These are phyloP conservation scores for Rhynchosporium graminicola DNA, from an alignment of 2,329 filamentous ascomycete genomes.

Conservation along the genomic window DNA sequence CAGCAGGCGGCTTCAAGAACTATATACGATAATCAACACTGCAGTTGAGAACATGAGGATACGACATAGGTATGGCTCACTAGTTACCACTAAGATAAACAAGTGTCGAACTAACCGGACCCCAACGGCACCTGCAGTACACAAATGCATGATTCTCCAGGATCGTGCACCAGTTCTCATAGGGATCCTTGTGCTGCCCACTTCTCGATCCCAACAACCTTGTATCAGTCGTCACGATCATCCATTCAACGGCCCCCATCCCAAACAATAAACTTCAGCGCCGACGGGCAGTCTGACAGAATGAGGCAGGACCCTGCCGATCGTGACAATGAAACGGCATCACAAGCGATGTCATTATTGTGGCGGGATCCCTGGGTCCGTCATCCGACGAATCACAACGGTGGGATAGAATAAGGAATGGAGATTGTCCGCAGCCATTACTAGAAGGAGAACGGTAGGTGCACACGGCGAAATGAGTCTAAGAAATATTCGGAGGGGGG, in stretches of 20 bases:
- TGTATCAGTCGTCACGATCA: conserved; percentile 17
- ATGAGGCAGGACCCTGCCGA: conserved; percentile 24
- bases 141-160: not conserved
- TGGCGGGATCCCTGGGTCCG: conserved; percentile 10
- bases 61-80: not conserved
- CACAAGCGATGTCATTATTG: conserved; percentile 24
- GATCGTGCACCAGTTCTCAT: not conserved
- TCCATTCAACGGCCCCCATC: conserved; percentile 10
- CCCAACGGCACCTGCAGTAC: not conserved
- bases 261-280: not conserved
- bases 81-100: not conserved
- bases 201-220: conserved; percentile 17
- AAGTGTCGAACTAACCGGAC: conserved; percentile 3
- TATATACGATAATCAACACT: no score
- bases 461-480: not conserved
- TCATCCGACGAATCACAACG: not conserved
- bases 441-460: not conserved
- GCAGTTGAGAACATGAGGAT: not conserved
- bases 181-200: not conserved
- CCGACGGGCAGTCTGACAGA: conserved; percentile 1
- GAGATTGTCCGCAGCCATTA: conserved; percentile 11
- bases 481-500: not conserved
- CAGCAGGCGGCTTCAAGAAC: no score
- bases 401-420: not conserved
- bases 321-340: conserved; percentile 25